Base-by-base conservation (phyloP, 768 basidiomycete species). In the Lentinula guzmanii region DNA sequence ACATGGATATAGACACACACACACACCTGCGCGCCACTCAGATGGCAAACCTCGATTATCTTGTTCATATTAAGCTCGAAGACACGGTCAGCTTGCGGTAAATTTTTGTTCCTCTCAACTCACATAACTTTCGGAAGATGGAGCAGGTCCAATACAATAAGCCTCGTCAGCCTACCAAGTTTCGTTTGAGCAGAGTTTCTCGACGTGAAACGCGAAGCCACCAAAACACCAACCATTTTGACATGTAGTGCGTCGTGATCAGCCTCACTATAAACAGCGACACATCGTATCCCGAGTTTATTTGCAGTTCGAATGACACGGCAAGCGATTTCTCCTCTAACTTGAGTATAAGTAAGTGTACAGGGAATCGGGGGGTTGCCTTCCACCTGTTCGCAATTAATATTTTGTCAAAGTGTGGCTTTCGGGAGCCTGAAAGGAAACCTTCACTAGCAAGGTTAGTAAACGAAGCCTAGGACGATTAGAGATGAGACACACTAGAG, bases 241-340 rank as follows among this genome's bases (percentile, higher is more conserved):
- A 95, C 93, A 71, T 98, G 95, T 62, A 95, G 71, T 0, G 92
- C 82, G 68, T 88, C 79, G 55, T 78, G 83, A 65, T 98, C 95
- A 6, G 86, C 92, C 52, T 95, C 92, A 63, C 90, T 93, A 70
- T 90, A 97, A 6, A 98, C 91, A 0, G 94, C 94, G 15, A 97
- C 95, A 0, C 92, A 94, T 79, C 83, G 87, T 70, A 97, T 89
- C 0, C 95, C 95, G 3, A 97, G 77, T 69, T 89, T 90, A 72
- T 80, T 86, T 2, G 93, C 92, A 0, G 95, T 96, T 28, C 91
- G 87, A 60, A 96, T 96, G 48, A 98, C 92, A 18, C 95, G 87
- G 72, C 95, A 97, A 5, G 95, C 94, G 64, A 98, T 98, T 74
- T 98, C 95, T 52, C 95, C 95, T 72, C 94, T 96, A 63, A 13